Evolutionary conservation across 441 rosid genomes (phyloP), one percentile per base, ranked within the genome.

Genomic region (Gossypium laxum): DNA sequence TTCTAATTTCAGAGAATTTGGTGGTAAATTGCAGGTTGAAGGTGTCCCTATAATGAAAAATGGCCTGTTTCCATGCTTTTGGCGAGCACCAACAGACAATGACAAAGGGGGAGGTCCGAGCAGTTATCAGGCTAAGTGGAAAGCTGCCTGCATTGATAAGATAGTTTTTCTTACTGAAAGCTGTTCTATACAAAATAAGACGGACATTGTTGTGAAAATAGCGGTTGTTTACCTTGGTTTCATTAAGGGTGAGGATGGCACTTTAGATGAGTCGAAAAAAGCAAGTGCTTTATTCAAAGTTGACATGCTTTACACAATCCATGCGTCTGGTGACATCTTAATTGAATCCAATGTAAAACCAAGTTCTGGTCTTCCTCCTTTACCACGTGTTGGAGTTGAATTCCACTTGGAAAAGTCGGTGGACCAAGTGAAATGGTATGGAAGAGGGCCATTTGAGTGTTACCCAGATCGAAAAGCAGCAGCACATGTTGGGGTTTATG

Each of bases 71-170:
- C 98, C 98, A 56, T 90, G 92, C 84, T 86, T 94, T 79, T 90
- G 98, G 98, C 82, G 98, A 80, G 98, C 98, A 76, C 96, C 94
- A 12, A 90, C 91, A 6, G 97, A 94, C 79, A 94, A 94, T 74
- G 99, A 94, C 83, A 92, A 90, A 77, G 99, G 99, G 66, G 98
- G 98, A 76, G 97, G 72, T 1, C 82, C 75, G 58, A 50, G 75
- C 61, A 94, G 99, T 80, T 90, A 94, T 72, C 76, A 78, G 80
- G 87, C 92, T 19, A 81, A 73, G 76, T 94, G 99, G 99, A 84
- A 85, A 85, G 88, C 89, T 71, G 93, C 94, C 48, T 63, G 66
- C 22, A 68, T 91, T 5, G 89, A 89, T 63, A 74, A 76, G 70
- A 75, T 89, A 67, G 73, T 71, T 57, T 87, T 92, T 76, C 77